Base-by-base conservation (phyloP, 148 eudicot species). In the Bassia scoparia region DNA sequence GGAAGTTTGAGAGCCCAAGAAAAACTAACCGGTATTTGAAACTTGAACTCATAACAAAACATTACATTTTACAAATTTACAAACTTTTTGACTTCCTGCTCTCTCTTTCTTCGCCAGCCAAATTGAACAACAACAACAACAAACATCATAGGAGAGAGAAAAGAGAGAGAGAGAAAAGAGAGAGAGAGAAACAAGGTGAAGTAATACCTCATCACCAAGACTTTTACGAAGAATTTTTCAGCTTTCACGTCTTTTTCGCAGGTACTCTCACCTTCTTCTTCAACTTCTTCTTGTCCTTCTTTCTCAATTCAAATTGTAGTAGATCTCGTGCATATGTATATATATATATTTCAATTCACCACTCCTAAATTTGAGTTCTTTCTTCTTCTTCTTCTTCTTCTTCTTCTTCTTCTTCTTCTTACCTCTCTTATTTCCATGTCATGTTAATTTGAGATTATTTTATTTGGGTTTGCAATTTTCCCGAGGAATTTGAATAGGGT, bases 271-370 rank as follows among this genome's bases (percentile, higher is more conserved):
- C n/a, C 27, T 30, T 46, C 27, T 35, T 61, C 68, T 5, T 23
- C 21, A n/a, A n/a, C n/a, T n/a, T n/a, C n/a, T n/a, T n/a, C n/a
- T n/a, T 9, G 2, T 50, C 24, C 56, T 21, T 52, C 24, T 21
- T 2, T 52, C 21, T 52, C 24, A 52, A 18, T 52, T 21, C 59
- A 48, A n/a, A 26, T 38, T 74, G n/a, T 23, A 8, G 15, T 29
- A 66, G 80, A 72, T 72, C 76, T 63, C 16, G 15, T 54, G n/a
- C 31, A 43, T 7, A n/a, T n/a, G n/a, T n/a, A n/a, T n/a, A n/a
- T n/a, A n/a, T n/a, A 49, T 53, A 37, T 3, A 26, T 14, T 67
- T 38, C 35, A 48, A 44, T 49, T 48, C 67, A 2, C 23, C n/a
- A 37, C 30, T 38, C 58, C 31, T 3, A 27, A 61, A 33, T 17